phyloP scores from a whole-genome alignment of 352 stramenopile genomes.

The Phytophthora fragariaefolia region DNA sequence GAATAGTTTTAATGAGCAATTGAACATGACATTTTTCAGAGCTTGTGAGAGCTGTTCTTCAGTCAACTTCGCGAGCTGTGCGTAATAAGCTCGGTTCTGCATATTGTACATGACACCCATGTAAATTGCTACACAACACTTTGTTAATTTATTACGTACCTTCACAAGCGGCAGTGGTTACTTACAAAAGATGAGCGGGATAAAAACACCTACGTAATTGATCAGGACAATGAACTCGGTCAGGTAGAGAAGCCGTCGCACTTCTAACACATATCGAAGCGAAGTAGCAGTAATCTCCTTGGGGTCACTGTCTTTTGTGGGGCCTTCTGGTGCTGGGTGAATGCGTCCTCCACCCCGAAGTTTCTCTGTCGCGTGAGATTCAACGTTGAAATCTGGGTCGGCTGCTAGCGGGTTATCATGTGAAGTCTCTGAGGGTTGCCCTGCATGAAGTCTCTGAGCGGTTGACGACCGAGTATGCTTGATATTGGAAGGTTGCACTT shows the following conservation, averaged over 20 bases:
- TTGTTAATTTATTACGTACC: too few species aligned
- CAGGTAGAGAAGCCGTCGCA: conserved; percentile 33
- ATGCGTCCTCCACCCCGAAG: conserved; percentile 4
- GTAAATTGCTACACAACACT: conserved; percentile 24
- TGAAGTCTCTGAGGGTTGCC: too few species aligned
- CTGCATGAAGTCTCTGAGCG: too few species aligned
- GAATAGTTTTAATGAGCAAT: conserved; percentile 27
- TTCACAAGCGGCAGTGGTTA: too few species aligned
- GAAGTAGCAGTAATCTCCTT: conserved; percentile 2
- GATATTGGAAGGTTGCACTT: too few species aligned
- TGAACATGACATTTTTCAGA: conserved; percentile 26
- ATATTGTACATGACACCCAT: conserved; percentile 29
- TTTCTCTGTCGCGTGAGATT: not conserved
- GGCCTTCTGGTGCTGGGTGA: conserved; percentile 9
- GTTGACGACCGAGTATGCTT: too few species aligned
- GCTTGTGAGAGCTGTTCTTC: conserved; percentile 22
- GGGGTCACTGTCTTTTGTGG: not conserved
- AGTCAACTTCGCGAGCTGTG: conserved; percentile 23
- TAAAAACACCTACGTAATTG: conserved; percentile 42
- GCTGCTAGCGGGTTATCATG: too few species aligned
- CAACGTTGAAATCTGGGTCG: conserved; percentile 11
- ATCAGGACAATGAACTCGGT: conserved; percentile 42
- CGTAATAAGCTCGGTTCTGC: conserved; percentile 34
- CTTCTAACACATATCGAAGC: conserved; percentile 14
- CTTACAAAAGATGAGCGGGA: conserved; percentile 39